Base-by-base conservation (phyloP, 805 yeast genomes). In the Blastobotrys americana region DNA sequence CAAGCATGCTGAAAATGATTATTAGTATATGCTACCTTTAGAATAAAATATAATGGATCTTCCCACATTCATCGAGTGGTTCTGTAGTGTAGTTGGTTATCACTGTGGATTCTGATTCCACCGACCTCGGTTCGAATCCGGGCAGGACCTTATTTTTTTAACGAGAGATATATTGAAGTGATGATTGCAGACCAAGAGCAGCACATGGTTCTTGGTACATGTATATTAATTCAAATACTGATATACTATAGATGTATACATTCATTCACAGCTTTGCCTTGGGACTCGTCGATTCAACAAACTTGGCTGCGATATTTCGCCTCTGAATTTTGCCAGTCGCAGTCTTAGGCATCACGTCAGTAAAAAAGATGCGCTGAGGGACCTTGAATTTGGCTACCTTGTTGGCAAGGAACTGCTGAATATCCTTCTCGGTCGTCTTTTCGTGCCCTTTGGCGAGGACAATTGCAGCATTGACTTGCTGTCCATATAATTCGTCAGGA, bases 261-360 rank as follows among this genome's bases (percentile, higher is more conserved):
- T 13, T 25, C 31, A 6, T 8, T 27, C 40, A 48, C 47, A 52
- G 27, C 49, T 53, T 52, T 27, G 55, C 38, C 27, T 44, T 35
- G 3, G 27, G 34, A 48, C 49, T 51, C n/a, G n/a, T n/a, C 22
- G 40, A 36, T 35, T 51, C 39, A 20, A 63, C 55, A 44, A 75
- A 71, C 46, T 65, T 63, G 45, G 66, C 67, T 3, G 82, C 82
- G 54, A 81, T 76, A 50, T 70, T 71, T 51, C 84, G 67, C 57
- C 89, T 70, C 64, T 82, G 87, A 45, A 82, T 77, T 68, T 82
- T 82, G 20, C 88, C 89, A 1, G 89, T 82, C 4, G 89, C 82
- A 2, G 86, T 80, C 69, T 82, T 82, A 51, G 88, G 88, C 61
- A 82, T 68, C 20, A 68, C 66, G 13, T 78, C 74, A 5, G 80